These are phyloP conservation scores for Populus deltoides DNA, from an alignment of 345 rosid genomes.

Conservation along the genomic window DNA sequence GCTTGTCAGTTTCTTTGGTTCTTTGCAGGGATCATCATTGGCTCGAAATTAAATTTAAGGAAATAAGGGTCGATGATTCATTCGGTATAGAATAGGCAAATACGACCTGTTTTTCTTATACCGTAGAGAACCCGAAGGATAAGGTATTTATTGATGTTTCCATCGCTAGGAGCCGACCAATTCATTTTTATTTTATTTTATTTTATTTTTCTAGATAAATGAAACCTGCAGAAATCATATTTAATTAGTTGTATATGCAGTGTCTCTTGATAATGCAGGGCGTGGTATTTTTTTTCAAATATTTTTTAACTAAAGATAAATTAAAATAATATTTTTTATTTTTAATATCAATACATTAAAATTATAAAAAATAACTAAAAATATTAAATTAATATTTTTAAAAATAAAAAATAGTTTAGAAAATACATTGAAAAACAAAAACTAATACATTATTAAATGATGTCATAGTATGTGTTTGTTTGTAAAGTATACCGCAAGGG, in stretches of 20 bases:
- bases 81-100: neutral
- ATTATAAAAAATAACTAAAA: neutral
- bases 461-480: no score
- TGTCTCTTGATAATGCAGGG: neutral
- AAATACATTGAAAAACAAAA: neutral
- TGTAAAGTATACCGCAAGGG: no score
- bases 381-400: no score
- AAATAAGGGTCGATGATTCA: neutral
- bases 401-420: no score
- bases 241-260: neutral
- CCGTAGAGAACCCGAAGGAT: neutral
- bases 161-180: neutral
- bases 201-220: neutral
- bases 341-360: no score
- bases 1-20: slow-evolving; percentile 3
- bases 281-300: no score
- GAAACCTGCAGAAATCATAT: neutral
- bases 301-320: no score
- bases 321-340: no score
- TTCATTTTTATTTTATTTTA: neutral
- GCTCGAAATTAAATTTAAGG: neutral
- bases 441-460: no score
- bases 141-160: neutral
- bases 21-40: slow-evolving; percentile 7
- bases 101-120: neutral